phyloP scores from a whole-genome alignment of 164 flowering plant genomes.

The Kingdonia uniflora region DNA sequence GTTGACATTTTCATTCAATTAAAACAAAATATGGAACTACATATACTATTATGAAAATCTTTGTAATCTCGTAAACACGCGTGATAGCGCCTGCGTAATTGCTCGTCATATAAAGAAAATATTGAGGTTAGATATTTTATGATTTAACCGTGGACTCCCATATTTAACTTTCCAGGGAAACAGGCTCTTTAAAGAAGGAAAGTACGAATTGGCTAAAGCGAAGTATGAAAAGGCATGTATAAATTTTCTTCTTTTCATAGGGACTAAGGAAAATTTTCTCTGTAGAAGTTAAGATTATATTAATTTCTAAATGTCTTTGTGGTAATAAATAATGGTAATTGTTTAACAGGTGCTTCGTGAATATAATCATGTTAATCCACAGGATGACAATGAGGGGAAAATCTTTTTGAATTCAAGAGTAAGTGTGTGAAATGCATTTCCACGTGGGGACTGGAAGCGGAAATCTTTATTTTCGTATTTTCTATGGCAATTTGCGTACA shows the following conservation, averaged over 20 bases:
- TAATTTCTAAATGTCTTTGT: background rate
- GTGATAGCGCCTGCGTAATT: no score
- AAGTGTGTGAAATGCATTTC: constrained; percentile 13
- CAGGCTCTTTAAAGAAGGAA: constrained; percentile 92
- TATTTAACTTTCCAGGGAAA: constrained; percentile 58
- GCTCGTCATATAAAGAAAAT: no score
- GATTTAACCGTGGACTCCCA: no score
- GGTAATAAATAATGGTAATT: background rate
- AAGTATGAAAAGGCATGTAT: constrained; percentile 86
- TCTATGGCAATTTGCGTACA: background rate
- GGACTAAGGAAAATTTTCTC: no score
- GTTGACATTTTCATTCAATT: no score
- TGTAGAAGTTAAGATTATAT: background rate
- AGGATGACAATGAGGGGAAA: constrained; percentile 93
- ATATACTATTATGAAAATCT: no score
- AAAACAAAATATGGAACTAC: no score
- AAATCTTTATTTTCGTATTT: background rate
- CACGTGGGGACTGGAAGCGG: background rate
- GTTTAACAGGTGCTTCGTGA: constrained; percentile 81
- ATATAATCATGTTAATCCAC: constrained; percentile 95
- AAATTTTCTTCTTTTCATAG: background rate
- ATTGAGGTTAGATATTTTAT: no score
- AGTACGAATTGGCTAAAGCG: constrained; percentile 92
- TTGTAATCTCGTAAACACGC: no score
- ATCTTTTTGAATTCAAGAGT: constrained; percentile 69